Conservation (phyloP, 116 monocot species). For the Dioscorea cayenensis region DNA sequence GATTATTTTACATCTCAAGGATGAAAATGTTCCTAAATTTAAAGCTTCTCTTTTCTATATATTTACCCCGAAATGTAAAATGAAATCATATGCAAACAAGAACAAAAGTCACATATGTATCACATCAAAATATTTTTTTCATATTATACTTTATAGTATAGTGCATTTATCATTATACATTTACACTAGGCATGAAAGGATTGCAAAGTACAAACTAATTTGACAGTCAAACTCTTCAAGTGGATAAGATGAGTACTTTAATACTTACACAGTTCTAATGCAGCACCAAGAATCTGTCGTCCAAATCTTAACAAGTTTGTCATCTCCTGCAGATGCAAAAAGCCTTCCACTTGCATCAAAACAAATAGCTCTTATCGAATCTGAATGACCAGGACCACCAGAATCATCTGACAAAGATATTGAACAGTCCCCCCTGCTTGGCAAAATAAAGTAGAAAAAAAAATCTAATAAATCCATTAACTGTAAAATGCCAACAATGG, state of each 20-base stretch:
- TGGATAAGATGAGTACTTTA: too few species aligned
- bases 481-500: not conserved
- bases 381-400: slow-evolving; percentile 57
- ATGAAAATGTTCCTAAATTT: too few species aligned
- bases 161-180: too few species aligned
- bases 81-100: too few species aligned
- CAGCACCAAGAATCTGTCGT: slow-evolving; percentile 72
- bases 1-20: too few species aligned
- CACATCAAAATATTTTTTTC: too few species aligned
- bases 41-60: too few species aligned
- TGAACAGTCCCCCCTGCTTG: slow-evolving; percentile 35
- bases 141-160: too few species aligned
- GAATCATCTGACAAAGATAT: slow-evolving; percentile 49
- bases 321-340: slow-evolving; percentile 93
- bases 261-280: slow-evolving; percentile 50
- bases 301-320: slow-evolving; percentile 93
- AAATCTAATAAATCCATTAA: not conserved
- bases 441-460: not conserved
- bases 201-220: not conserved
- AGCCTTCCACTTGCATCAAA: slow-evolving; percentile 63
- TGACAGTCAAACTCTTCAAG: not conserved
- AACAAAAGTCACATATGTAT: too few species aligned
- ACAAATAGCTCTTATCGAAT: slow-evolving; percentile 62
- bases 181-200: too few species aligned
- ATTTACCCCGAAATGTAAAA: too few species aligned